phyloP scores from a whole-genome alignment of 2,329 filamentous ascomycete genomes.

The Aspergillus thermomutatus region DNA sequence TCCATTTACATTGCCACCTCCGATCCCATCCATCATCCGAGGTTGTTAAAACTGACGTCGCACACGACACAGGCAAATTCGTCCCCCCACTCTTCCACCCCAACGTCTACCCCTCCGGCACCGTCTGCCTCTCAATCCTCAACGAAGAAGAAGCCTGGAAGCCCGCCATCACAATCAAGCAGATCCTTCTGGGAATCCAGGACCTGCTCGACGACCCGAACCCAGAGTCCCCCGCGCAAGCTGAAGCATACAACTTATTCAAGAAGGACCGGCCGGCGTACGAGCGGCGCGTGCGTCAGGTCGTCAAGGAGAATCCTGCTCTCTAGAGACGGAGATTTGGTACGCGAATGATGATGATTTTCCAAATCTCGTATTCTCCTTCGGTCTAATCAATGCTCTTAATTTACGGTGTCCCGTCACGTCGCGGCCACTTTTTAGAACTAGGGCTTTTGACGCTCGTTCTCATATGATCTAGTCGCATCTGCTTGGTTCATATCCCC shows the following conservation, averaged over 20 bases:
- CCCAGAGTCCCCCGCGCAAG: slow-evolving; percentile 92
- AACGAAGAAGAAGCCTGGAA: slow-evolving; percentile 99
- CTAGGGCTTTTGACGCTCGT: background rate
- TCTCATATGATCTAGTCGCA: background rate
- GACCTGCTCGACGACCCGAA: slow-evolving; percentile 95
- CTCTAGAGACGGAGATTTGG: slow-evolving; percentile 45
- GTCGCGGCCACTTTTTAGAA: background rate
- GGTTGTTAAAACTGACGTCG: background rate
- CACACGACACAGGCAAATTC: slow-evolving; percentile 72
- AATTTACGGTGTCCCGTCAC: background rate
- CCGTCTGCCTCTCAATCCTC: slow-evolving; percentile 92
- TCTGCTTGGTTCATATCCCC: background rate
- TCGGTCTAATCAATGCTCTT: background rate
- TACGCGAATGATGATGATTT: background rate
- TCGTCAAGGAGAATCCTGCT: slow-evolving; percentile 86
- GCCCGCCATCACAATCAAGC: slow-evolving; percentile 96
- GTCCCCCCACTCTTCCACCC: slow-evolving; percentile 93
- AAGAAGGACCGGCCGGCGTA: slow-evolving; percentile 87
- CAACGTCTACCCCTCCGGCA: slow-evolving; percentile 97
- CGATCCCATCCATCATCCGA: background rate
- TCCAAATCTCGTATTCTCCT: background rate
- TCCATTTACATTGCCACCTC: background rate
- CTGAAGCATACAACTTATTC: slow-evolving; percentile 94
- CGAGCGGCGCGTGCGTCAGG: slow-evolving; percentile 78
- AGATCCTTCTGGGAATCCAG: slow-evolving; percentile 94